A percentile compares a stretch with the other conserved stretches of the same genome.
phyloP scores from a whole-genome alignment of 1,284 basidiomycete species.

The Cryptococcus wingfieldii region DNA sequence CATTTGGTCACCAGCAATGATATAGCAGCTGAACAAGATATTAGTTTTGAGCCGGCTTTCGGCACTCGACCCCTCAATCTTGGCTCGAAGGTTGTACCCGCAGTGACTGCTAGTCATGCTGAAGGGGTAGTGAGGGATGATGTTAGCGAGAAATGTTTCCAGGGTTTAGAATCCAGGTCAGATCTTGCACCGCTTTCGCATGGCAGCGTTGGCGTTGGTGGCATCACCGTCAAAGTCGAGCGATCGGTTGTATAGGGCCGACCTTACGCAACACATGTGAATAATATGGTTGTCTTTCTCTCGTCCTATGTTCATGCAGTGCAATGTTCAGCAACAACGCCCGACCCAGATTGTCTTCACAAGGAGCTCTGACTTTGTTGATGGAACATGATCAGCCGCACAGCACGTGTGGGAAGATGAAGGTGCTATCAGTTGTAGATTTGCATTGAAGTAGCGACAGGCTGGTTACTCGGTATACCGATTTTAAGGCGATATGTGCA shows the following conservation, averaged over 20 bases:
- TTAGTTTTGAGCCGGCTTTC: background rate
- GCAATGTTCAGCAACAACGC: too few species aligned
- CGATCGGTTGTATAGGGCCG: slow-evolving; percentile 9
- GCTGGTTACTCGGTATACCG: too few species aligned
- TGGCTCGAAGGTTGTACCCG: slow-evolving; percentile 5
- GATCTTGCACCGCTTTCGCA: background rate
- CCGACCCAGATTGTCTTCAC: too few species aligned
- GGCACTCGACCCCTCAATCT: background rate
- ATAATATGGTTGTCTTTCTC: too few species aligned
- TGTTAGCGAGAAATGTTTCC: background rate
- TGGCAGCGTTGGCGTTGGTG: slow-evolving; percentile 2
- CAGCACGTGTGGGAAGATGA: too few species aligned
- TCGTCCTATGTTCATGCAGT: too few species aligned
- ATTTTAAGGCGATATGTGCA: too few species aligned
- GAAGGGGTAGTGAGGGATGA: background rate
- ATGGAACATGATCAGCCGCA: too few species aligned
- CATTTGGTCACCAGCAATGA: background rate
- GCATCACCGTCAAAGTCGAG: slow-evolving; percentile 6
- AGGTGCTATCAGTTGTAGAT: too few species aligned
- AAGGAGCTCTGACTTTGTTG: too few species aligned
- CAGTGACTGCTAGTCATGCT: background rate
- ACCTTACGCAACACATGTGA: too few species aligned
- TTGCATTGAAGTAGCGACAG: too few species aligned
- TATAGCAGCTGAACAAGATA: background rate
- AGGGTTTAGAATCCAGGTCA: background rate